Evolutionary conservation across 1,284 basidiomycete species (phyloP).

Genomic region (Rhodotorula sp.): DNA sequence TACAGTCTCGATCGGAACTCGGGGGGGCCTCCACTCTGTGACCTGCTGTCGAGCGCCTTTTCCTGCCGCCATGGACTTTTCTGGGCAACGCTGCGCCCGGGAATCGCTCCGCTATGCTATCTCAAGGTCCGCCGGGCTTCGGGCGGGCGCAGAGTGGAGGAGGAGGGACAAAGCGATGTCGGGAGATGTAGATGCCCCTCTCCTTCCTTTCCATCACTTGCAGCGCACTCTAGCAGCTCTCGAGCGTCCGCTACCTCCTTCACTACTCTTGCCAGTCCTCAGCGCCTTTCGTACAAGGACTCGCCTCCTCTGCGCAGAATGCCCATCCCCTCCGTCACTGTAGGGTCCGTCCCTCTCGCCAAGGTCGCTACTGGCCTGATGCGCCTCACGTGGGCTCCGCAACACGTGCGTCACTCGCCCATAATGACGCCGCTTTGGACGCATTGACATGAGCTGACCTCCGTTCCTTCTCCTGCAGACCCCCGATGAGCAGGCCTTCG

Average conservation of each 20-base stretch:
- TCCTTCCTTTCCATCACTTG: background rate
- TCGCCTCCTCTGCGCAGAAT: background rate
- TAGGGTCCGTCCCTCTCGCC: background rate
- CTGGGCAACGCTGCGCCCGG: too few species aligned
- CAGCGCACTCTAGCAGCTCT: background rate
- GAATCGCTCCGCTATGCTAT: too few species aligned
- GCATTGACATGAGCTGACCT: too few species aligned
- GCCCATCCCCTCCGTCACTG: background rate
- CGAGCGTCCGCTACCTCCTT: too few species aligned
- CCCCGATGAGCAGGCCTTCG: constrained; percentile 43
- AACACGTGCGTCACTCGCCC: background rate
- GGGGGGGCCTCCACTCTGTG: background rate
- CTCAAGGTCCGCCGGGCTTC: too few species aligned
- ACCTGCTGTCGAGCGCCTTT: too few species aligned
- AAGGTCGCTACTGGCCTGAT: constrained; percentile 12
- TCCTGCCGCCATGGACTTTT: too few species aligned
- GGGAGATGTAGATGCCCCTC: background rate
- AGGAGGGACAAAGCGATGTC: too few species aligned
- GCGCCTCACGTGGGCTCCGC: constrained; percentile 13
- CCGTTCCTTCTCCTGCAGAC: constrained; percentile 5
- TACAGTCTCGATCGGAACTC: too few species aligned
- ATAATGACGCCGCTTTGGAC: too few species aligned
- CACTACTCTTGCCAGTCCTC: background rate
- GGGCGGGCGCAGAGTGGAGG: too few species aligned
- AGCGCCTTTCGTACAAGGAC: too few species aligned